phyloP scores from a whole-genome alignment of 805 yeast species.

The Candida railenensis region DNA sequence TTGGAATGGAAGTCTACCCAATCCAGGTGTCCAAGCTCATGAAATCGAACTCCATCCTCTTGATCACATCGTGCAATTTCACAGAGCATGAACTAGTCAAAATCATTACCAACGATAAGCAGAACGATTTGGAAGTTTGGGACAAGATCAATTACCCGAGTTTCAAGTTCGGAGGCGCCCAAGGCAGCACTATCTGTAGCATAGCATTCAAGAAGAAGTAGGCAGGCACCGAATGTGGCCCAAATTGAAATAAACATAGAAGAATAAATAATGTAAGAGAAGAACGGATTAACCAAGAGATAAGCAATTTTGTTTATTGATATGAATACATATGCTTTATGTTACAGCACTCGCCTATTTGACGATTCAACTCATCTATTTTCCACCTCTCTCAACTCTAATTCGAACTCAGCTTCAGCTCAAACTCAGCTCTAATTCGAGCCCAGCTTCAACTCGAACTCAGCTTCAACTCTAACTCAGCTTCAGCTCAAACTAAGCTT shows the following conservation, averaged over 20 bases:
- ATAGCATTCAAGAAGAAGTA: slow-evolving; percentile 62
- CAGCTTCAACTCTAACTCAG: too few species aligned
- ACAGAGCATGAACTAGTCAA: slow-evolving; percentile 72
- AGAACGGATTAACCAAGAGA: background rate
- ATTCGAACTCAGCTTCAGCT: too few species aligned
- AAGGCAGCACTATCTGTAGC: slow-evolving; percentile 86
- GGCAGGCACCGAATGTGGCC: slow-evolving; percentile 1
- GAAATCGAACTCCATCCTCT: slow-evolving; percentile 53
- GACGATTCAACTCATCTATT: too few species aligned
- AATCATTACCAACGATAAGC: slow-evolving; percentile 46
- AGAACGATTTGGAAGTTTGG: slow-evolving; percentile 54
- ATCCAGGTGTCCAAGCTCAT: slow-evolving; percentile 56
- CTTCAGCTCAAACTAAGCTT: too few species aligned
- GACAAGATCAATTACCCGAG: slow-evolving; percentile 72
- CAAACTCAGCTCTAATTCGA: too few species aligned
- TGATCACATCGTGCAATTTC: slow-evolving; percentile 92
- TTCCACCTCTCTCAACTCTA: too few species aligned
- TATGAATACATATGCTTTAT: too few species aligned
- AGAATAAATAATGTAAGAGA: background rate
- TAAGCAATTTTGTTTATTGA: background rate
- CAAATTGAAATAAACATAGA: too few species aligned
- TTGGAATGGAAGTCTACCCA: slow-evolving; percentile 62
- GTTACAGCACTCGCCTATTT: too few species aligned
- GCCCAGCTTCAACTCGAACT: too few species aligned
- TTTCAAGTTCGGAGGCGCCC: slow-evolving; percentile 84